phyloP scores from a whole-genome alignment of 2,329 filamentous ascomycete species.

The Fusarium pilosicola region DNA sequence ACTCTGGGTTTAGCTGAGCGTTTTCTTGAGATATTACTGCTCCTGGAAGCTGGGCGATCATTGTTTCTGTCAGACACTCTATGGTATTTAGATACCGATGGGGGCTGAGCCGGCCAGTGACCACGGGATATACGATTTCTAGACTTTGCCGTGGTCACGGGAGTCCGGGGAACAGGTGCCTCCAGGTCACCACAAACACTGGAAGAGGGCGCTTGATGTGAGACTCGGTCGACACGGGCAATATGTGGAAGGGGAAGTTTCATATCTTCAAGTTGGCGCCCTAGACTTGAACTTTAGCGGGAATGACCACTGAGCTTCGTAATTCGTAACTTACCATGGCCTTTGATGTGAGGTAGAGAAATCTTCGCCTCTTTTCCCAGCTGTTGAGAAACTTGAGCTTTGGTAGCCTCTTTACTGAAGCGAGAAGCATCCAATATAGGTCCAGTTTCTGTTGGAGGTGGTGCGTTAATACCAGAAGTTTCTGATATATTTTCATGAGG shows the following conservation, averaged over 20 bases:
- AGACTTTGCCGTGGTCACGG: conserved; percentile 9
- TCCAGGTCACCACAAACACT: conserved; percentile 49
- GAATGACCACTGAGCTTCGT: not conserved
- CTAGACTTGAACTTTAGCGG: conserved; percentile 2
- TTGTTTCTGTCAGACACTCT: not conserved
- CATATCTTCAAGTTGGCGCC: not conserved
- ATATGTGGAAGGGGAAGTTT: conserved; percentile 23
- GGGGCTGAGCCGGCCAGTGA: conserved; percentile 4
- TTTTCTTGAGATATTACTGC: conserved; percentile 50
- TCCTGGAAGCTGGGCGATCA: conserved; percentile 42
- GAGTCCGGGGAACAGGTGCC: conserved; percentile 39
- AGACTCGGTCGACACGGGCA: not conserved
- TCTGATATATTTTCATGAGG: not conserved
- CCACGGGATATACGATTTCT: not conserved
- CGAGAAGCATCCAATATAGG: not conserved
- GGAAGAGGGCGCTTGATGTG: conserved; percentile 22
- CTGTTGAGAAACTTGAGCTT: not conserved
- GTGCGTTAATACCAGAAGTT: not conserved
- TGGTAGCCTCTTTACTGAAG: not conserved
- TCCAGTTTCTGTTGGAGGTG: not conserved
- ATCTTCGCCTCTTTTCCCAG: not conserved
- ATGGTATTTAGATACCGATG: not conserved
- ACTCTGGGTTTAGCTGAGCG: conserved; percentile 32
- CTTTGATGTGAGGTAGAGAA: not conserved
- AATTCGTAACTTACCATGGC: not conserved